Percentiles rank a stretch among this genome's conserved stretches.
Conservation (phyloP, 805 yeast genomes). For the Nadsonia fulvescens region DNA sequence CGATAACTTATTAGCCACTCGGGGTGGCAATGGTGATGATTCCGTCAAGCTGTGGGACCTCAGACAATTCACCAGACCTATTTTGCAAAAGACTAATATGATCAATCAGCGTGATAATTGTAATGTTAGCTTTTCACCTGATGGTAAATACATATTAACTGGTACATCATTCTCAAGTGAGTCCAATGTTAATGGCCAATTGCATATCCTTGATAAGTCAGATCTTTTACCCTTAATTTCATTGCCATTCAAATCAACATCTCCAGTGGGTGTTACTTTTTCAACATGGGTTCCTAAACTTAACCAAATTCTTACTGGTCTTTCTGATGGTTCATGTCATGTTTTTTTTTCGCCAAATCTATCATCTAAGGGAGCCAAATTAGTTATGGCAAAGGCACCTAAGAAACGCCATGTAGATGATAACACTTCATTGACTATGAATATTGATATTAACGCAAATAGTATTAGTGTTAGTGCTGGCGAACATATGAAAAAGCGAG, state of each 20-base stretch:
- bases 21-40: constrained; percentile 11
- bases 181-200: no score
- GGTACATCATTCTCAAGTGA: no score
- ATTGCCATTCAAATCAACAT: constrained; percentile 5
- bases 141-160: constrained; percentile 12
- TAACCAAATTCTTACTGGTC: constrained; percentile 17
- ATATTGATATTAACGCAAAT: constrained; percentile 13
- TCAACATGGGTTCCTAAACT: constrained; percentile 14
- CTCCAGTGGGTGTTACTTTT: constrained; percentile 5
- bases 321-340: constrained; percentile 13
- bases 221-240: constrained; percentile 15
- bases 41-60: constrained; percentile 18
- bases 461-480: no score
- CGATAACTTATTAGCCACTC: constrained; percentile 9
- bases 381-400: constrained; percentile 12
- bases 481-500: no score
- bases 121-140: constrained; percentile 13
- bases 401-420: constrained; percentile 18
- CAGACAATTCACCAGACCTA: constrained; percentile 11
- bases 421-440: constrained; percentile 10
- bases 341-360: constrained; percentile 14
- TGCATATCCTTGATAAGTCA: constrained; percentile 15
- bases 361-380: constrained; percentile 15
- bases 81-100: constrained; percentile 10
- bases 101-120: constrained; percentile 7